These are phyloP conservation scores for Psidium friedrichsthalianum DNA, from an alignment of 345 rosid genomes.

Conservation along the genomic window DNA sequence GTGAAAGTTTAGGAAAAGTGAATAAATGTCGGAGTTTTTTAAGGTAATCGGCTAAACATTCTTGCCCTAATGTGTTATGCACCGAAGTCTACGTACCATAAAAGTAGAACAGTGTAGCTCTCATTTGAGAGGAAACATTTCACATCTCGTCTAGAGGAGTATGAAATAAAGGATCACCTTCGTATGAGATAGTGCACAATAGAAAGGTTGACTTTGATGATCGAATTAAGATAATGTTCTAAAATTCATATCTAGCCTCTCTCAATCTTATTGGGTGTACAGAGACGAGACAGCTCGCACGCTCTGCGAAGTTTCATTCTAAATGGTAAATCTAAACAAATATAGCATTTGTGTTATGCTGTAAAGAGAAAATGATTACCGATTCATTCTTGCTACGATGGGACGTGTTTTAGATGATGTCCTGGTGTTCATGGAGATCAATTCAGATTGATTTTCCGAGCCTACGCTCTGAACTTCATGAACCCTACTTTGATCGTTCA, in stretches of 20 bases:
- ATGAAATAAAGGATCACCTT: background rate
- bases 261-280: too few relatives aligned
- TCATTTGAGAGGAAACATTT: background rate
- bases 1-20: background rate
- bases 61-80: background rate
- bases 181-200: too few relatives aligned
- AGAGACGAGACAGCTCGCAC: background rate
- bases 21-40: background rate
- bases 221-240: too few relatives aligned
- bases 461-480: background rate
- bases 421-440: too few relatives aligned
- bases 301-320: background rate
- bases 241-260: too few relatives aligned
- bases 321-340: background rate
- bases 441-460: too few relatives aligned
- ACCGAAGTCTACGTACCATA: too few relatives aligned
- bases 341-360: background rate
- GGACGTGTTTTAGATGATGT: background rate
- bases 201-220: too few relatives aligned
- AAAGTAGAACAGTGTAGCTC: background rate
- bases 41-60: background rate
- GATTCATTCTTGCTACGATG: background rate
- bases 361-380: background rate
- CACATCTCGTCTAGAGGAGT: background rate
- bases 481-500: background rate